Evolutionary conservation across 257 asterid species (phyloP).

Genomic region (Penstemon eatonii): DNA sequence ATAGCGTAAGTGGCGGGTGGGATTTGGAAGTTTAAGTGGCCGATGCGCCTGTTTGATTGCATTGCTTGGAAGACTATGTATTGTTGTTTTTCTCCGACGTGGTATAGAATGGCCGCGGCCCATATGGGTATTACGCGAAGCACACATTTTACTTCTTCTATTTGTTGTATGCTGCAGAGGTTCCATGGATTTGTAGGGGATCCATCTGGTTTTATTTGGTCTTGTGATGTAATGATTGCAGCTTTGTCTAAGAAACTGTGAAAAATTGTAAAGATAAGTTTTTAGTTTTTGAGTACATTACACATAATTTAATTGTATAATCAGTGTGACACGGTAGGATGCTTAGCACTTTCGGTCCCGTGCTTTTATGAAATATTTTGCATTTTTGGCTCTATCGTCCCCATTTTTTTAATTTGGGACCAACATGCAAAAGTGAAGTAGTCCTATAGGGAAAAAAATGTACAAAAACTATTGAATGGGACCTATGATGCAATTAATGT

Average conservation of each 20-base stretch:
- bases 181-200: constrained; percentile 58
- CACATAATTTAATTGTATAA: too few relatives aligned
- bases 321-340: too few relatives aligned
- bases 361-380: too few relatives aligned
- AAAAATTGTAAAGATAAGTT: neutral
- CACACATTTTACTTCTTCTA: constrained; percentile 83
- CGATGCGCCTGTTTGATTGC: constrained; percentile 70
- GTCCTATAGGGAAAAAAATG: too few relatives aligned
- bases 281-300: too few relatives aligned
- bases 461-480: too few relatives aligned
- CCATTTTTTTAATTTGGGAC: too few relatives aligned
- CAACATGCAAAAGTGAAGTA: too few relatives aligned
- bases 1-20: constrained; percentile 79
- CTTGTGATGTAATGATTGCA: constrained; percentile 55
- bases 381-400: too few relatives aligned
- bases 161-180: constrained; percentile 74
- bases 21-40: constrained; percentile 46
- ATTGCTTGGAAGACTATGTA: constrained; percentile 88
- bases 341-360: too few relatives aligned
- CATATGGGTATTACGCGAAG: constrained; percentile 70
- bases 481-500: too few relatives aligned
- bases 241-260: constrained; percentile 78
- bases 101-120: constrained; percentile 69
- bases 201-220: constrained; percentile 58
- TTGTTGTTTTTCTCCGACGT: constrained; percentile 71